Conservation (phyloP, 2,329 filamentous ascomycete species). For the Purpureocillium lavendulum region DNA sequence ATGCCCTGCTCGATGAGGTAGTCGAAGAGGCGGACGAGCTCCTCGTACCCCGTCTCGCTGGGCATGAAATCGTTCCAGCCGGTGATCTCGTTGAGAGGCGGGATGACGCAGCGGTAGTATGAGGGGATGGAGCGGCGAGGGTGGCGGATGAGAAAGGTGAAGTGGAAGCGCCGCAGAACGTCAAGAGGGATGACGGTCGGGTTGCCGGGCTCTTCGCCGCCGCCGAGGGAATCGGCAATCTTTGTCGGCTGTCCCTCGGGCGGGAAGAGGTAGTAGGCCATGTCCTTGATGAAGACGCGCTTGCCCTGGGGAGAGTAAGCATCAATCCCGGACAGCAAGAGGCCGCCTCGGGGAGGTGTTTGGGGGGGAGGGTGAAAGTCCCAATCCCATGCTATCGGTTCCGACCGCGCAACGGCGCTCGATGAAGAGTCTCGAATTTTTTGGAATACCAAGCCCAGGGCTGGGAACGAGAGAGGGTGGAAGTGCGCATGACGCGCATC, state of each 20-base stretch:
- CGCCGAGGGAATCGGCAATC: conserved; percentile 74
- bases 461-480: too few relatives aligned
- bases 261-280: conserved; percentile 83
- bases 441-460: too few relatives aligned
- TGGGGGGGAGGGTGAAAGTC: neutral
- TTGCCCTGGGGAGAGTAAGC: conserved; percentile 54
- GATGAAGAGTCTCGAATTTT: too few relatives aligned
- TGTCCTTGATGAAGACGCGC: conserved; percentile 96
- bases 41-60: conserved; percentile 80
- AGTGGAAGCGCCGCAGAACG: conserved; percentile 75
- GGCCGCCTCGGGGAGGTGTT: too few relatives aligned
- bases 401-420: too few relatives aligned
- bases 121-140: conserved; percentile 87
- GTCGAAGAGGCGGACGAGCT: conserved; percentile 81
- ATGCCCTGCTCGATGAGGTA: conserved; percentile 63
- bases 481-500: too few relatives aligned
- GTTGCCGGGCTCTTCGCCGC: conserved; percentile 59
- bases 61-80: conserved; percentile 84
- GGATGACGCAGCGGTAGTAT: conserved; percentile 89
- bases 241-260: conserved; percentile 58
- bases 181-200: conserved; percentile 75
- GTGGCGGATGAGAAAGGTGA: conserved; percentile 93
- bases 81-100: conserved; percentile 73
- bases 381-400: too few relatives aligned
- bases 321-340: neutral